A percentile compares a stretch with the other conserved stretches of the same genome.
Evolutionary conservation across 805 yeast genomes (phyloP).

Genomic region (Saccharomyces eubayanus): DNA sequence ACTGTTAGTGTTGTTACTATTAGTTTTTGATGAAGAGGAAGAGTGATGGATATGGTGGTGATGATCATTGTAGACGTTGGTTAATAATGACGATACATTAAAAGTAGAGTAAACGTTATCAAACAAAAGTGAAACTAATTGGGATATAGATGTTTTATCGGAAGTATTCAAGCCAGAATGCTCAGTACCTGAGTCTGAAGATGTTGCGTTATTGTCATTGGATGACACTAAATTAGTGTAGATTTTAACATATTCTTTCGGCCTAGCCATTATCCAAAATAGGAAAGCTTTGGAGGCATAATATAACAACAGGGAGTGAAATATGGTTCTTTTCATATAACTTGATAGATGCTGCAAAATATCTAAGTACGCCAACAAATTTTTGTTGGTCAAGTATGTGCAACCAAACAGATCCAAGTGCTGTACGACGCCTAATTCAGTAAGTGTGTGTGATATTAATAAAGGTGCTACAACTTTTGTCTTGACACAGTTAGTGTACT

Average conservation of each 20-base stretch:
- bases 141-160: constrained; percentile 7
- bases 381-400: constrained; percentile 33
- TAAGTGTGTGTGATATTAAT: constrained; percentile 29
- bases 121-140: constrained; percentile 13
- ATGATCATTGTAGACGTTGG: constrained; percentile 1
- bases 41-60: neutral
- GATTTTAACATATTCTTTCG: constrained; percentile 34
- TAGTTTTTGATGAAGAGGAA: neutral
- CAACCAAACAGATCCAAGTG: constrained; percentile 39
- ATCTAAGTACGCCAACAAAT: constrained; percentile 32
- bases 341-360: constrained; percentile 32
- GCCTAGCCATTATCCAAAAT: constrained; percentile 42
- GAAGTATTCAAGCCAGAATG: neutral
- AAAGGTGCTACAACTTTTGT: constrained; percentile 17
- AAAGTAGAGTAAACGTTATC: constrained; percentile 15
- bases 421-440: constrained; percentile 35
- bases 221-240: constrained; percentile 2
- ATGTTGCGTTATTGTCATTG: neutral
- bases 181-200: neutral
- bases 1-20: neutral
- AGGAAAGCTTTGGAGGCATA: constrained; percentile 38
- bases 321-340: constrained; percentile 35
- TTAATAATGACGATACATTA: constrained; percentile 12
- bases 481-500: constrained; percentile 31
- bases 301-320: constrained; percentile 36